Conservation (phyloP, 805 yeast species). For the Metschnikowia arizonensis region DNA sequence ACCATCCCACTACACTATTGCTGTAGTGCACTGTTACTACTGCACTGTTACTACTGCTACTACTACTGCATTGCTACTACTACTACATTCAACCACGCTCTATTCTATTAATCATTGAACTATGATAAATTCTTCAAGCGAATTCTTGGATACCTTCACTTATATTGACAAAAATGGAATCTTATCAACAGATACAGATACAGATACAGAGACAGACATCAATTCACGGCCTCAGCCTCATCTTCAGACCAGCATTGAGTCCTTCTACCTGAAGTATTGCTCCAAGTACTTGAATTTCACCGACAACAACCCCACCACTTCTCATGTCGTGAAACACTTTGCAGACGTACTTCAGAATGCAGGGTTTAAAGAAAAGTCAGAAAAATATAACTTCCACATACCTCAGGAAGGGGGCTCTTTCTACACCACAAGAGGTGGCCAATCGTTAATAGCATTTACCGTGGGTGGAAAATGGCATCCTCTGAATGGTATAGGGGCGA, state of each 20-base stretch:
- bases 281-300: constrained; percentile 29
- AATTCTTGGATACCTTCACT: not conserved
- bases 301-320: constrained; percentile 39
- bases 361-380: constrained; percentile 29
- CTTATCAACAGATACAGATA: constrained; percentile 10
- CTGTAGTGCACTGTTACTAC: too few species aligned
- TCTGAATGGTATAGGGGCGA: constrained; percentile 23
- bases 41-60: too few species aligned
- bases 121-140: too few species aligned
- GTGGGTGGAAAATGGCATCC: constrained; percentile 38
- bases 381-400: constrained; percentile 16
- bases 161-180: constrained; percentile 8
- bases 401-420: constrained; percentile 19
- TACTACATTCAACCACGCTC: too few species aligned
- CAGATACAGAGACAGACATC: not conserved
- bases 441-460: constrained; percentile 34
- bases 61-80: too few species aligned
- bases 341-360: constrained; percentile 20
- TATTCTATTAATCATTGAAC: too few species aligned
- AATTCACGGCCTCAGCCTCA: not conserved
- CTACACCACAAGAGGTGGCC: constrained; percentile 31
- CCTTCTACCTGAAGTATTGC: constrained; percentile 11
- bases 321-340: constrained; percentile 31
- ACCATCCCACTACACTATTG: not conserved
- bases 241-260: not conserved